Conservation (phyloP, 2,329 filamentous ascomycete genomes). For the Cytospora piceae region DNA sequence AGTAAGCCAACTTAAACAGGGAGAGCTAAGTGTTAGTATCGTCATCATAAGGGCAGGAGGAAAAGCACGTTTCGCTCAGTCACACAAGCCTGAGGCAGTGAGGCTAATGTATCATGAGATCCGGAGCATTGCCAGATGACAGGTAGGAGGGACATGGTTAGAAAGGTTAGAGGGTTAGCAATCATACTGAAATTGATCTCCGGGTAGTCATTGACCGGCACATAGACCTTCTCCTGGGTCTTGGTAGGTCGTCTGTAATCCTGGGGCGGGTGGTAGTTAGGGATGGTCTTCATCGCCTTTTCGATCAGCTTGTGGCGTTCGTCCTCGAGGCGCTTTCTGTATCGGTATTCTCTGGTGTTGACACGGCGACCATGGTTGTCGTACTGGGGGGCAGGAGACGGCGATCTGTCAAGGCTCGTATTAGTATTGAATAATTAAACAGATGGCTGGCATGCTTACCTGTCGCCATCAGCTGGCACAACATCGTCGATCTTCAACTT, state of each 20-base stretch:
- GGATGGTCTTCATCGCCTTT: conserved; percentile 99
- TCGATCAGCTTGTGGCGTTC: conserved; percentile 98
- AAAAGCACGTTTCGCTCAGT: conserved; percentile 45
- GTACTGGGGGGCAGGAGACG: conserved; percentile 94
- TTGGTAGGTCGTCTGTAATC: conserved; percentile 99
- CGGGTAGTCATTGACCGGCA: conserved; percentile 99
- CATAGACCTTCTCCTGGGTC: conserved; percentile 99
- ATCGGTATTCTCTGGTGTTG: conserved; percentile 98
- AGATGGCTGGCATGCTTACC: conserved; percentile 60
- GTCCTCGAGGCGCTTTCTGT: conserved; percentile 96
- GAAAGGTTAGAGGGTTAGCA: conserved; percentile 95
- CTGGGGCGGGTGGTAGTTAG: conserved; percentile 98
- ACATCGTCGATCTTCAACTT: conserved; percentile 99
- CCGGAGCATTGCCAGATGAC: conserved; percentile 52
- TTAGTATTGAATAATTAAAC: conserved; percentile 21
- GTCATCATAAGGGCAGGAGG: conserved; percentile 42
- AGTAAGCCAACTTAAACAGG: conserved; percentile 97
- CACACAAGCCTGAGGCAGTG: conserved; percentile 37
- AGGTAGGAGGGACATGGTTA: conserved; percentile 59
- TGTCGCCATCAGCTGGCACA: conserved; percentile 92
- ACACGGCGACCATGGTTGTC: conserved; percentile 99
- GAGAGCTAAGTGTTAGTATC: conserved; percentile 91
- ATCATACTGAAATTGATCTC: conserved; percentile 99
- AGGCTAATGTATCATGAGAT: conserved; percentile 34
- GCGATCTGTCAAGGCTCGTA: conserved; percentile 66